phyloP scores from a whole-genome alignment of 2,329 filamentous ascomycete species.

The Sordariomycetes sp. region DNA sequence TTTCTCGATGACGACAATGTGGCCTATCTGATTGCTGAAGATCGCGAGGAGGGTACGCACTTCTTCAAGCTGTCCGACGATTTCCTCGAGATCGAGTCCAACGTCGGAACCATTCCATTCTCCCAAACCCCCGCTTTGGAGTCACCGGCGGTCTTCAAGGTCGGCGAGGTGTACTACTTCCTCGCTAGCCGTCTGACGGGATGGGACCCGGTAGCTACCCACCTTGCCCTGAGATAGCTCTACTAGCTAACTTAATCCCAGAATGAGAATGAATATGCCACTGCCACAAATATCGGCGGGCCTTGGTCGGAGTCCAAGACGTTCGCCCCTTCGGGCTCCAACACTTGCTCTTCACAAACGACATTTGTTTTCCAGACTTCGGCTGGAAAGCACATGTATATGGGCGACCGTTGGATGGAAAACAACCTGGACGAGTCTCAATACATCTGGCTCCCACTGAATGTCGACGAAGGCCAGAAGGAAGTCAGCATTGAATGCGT shows the following conservation, averaged over 20 bases:
- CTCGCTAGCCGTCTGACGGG: slow-evolving; percentile 50
- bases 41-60: slow-evolving; percentile 44
- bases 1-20: slow-evolving; percentile 54
- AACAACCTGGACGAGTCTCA: slow-evolving; percentile 50
- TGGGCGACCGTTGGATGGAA: slow-evolving; percentile 58
- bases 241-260: neutral
- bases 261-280: slow-evolving; percentile 37
- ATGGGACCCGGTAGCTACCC: slow-evolving; percentile 32
- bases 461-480: too few species aligned
- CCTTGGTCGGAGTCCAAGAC: slow-evolving; percentile 53
- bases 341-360: slow-evolving; percentile 52
- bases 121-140: slow-evolving; percentile 48
- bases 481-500: too few species aligned
- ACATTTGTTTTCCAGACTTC: slow-evolving; percentile 43
- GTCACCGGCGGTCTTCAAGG: slow-evolving; percentile 54
- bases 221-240: neutral
- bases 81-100: slow-evolving; percentile 43
- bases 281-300: slow-evolving; percentile 44
- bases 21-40: slow-evolving; percentile 54
- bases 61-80: slow-evolving; percentile 48
- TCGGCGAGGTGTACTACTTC: slow-evolving; percentile 52
- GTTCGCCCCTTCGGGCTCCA: slow-evolving; percentile 46
- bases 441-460: slow-evolving; percentile 56
- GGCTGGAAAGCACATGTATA: slow-evolving; percentile 40
- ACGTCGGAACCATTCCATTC: slow-evolving; percentile 38